Evolutionary conservation across 352 stramenopile genomes (phyloP).

Genomic region (Pythium phragmiticola): DNA sequence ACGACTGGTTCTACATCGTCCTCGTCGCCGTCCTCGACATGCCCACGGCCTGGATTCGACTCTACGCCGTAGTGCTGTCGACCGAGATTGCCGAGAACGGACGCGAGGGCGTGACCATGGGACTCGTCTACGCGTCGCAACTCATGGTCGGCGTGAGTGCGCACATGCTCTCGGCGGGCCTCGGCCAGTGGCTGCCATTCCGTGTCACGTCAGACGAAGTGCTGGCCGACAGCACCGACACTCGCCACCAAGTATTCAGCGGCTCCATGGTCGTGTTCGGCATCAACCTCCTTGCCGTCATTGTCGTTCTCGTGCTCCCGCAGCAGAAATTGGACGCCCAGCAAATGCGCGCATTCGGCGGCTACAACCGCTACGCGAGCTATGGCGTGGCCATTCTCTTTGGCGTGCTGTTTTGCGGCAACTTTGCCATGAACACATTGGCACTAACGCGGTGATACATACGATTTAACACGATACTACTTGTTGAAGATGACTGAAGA

Average conservation of each 20-base stretch:
- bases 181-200: slow-evolving; percentile 31
- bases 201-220: slow-evolving; percentile 11
- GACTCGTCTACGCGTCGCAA: slow-evolving; percentile 48
- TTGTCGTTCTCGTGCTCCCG: slow-evolving; percentile 18
- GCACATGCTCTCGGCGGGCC: slow-evolving; percentile 29
- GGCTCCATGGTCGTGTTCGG: slow-evolving; percentile 14
- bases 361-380: slow-evolving; percentile 33
- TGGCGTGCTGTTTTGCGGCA: slow-evolving; percentile 36
- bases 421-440: slow-evolving; percentile 27
- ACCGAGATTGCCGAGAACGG: slow-evolving; percentile 59
- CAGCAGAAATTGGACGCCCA: slow-evolving; percentile 32
- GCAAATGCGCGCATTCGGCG: slow-evolving; percentile 25
- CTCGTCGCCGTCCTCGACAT: slow-evolving; percentile 32
- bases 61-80: slow-evolving; percentile 40
- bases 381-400: slow-evolving; percentile 31
- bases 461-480: neutral
- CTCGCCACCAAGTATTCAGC: slow-evolving; percentile 8
- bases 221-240: slow-evolving; percentile 1
- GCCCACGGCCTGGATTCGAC: slow-evolving; percentile 36
- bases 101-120: slow-evolving; percentile 52
- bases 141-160: slow-evolving; percentile 34
- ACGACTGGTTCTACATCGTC: slow-evolving; percentile 47
- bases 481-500: neutral
- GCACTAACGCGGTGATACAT: slow-evolving; percentile 5
- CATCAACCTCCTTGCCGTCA: slow-evolving; percentile 24